A percentile compares a stretch with the other conserved stretches of the same genome.
These are phyloP conservation scores for Haplosporangium sp. DNA, from an alignment of 371 early-diverging fungal genomes.

Conservation along the genomic window DNA sequence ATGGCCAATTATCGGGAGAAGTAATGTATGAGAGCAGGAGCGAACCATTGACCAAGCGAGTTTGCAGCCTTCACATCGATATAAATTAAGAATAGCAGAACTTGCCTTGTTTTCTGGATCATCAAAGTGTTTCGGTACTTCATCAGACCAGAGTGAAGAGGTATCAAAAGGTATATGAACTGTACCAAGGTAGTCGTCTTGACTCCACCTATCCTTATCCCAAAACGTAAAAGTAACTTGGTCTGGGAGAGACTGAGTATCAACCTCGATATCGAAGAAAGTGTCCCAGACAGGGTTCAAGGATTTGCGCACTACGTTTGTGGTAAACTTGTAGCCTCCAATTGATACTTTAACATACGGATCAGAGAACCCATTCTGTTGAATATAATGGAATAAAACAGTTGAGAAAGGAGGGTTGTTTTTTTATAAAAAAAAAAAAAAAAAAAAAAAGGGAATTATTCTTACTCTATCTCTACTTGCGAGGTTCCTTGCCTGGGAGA, in stretches of 20 bases:
- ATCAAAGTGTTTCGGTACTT: conserved; percentile 57
- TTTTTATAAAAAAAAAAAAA: no score
- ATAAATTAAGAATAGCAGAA: background rate
- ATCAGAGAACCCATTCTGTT: conserved; percentile 69
- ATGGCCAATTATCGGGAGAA: background rate
- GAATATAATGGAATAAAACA: conserved; percentile 35
- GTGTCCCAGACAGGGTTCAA: conserved; percentile 84
- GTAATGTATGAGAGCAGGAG: background rate
- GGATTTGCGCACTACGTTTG: conserved; percentile 74
- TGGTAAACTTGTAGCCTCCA: conserved; percentile 76
- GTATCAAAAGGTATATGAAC: conserved; percentile 41
- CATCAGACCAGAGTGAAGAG: conserved; percentile 43
- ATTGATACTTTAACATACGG: conserved; percentile 68
- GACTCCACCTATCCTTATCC: conserved; percentile 72
- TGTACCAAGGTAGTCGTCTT: conserved; percentile 47
- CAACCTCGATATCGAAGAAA: conserved; percentile 72
- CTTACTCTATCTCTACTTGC: conserved; percentile 54
- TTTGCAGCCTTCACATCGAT: background rate
- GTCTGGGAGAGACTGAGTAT: conserved; percentile 59
- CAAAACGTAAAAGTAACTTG: conserved; percentile 66
- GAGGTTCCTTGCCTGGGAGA: conserved; percentile 34
- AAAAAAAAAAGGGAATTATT: background rate
- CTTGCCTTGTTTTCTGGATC: conserved; percentile 63
- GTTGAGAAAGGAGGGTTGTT: background rate
- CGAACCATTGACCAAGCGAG: background rate